phyloP scores from a whole-genome alignment of 805 yeast genomes.

The Henningerozyma blattae region DNA sequence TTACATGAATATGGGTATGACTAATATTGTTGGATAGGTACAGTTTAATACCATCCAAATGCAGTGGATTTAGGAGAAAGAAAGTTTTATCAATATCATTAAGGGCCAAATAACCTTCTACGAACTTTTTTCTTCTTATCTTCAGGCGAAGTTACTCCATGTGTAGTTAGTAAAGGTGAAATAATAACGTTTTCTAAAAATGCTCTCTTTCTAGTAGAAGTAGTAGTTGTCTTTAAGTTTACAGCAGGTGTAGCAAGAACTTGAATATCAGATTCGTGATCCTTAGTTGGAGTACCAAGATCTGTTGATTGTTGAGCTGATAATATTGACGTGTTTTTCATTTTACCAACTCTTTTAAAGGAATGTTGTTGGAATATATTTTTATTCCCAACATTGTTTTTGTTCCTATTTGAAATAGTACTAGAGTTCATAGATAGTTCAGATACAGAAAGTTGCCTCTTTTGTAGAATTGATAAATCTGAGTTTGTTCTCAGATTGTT shows the following conservation, averaged over 20 bases:
- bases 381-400: neutral
- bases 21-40: no score
- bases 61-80: no score
- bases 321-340: no score
- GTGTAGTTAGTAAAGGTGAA: slow-evolving; percentile 12
- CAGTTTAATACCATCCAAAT: no score
- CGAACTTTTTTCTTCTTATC: slow-evolving; percentile 15
- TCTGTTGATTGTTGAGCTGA: neutral
- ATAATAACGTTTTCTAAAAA: slow-evolving; percentile 13
- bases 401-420: neutral
- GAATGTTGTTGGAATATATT: slow-evolving; percentile 6
- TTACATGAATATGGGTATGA: no score
- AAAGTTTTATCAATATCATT: neutral
- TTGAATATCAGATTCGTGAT: slow-evolving; percentile 6
- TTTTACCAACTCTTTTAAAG: slow-evolving; percentile 22
- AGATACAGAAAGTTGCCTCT: slow-evolving; percentile 18
- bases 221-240: slow-evolving; percentile 8
- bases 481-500: slow-evolving; percentile 19
- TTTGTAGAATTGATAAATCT: slow-evolving; percentile 20
- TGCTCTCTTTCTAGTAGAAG: slow-evolving; percentile 3
- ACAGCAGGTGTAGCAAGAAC: slow-evolving; percentile 23
- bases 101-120: slow-evolving; percentile 28
- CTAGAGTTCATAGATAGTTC: slow-evolving; percentile 5
- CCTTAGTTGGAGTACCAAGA: neutral
- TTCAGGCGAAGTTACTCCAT: neutral